Evolutionary conservation across 2,329 filamentous ascomycete genomes (phyloP).

Genomic region (Arthrinium phaeospermum): DNA sequence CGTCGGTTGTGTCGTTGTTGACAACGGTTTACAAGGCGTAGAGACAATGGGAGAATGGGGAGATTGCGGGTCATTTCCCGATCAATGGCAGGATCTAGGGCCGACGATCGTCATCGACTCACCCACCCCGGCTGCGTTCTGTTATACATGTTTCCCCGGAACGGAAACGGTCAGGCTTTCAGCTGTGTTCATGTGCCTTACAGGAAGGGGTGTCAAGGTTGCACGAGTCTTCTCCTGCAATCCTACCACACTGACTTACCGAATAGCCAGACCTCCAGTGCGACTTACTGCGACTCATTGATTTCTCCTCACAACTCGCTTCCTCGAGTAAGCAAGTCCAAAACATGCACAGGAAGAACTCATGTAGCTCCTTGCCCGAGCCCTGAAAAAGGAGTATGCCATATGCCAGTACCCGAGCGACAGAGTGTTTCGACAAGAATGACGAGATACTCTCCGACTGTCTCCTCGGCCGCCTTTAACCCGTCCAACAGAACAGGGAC

Average conservation of each 20-base stretch:
- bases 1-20: background rate
- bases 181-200: constrained; percentile 7
- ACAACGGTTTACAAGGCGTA: background rate
- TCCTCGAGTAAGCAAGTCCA: background rate
- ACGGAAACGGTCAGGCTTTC: background rate
- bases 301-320: background rate
- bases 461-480: background rate
- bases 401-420: background rate
- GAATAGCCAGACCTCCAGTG: background rate
- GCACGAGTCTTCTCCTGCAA: background rate
- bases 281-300: background rate
- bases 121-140: background rate
- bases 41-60: background rate
- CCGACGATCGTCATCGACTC: constrained; percentile 14
- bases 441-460: background rate
- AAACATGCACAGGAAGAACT: background rate
- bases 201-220: background rate
- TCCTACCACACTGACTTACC: background rate
- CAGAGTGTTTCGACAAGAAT: constrained; percentile 3
- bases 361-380: background rate
- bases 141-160: background rate
- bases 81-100: background rate
- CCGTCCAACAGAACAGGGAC: background rate
- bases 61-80: constrained; percentile 15
- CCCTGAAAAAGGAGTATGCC: background rate